Percentiles rank a stretch among this genome's conserved stretches.
phyloP scores from a whole-genome alignment of 106 monocot species.

The Acorus calamus region DNA sequence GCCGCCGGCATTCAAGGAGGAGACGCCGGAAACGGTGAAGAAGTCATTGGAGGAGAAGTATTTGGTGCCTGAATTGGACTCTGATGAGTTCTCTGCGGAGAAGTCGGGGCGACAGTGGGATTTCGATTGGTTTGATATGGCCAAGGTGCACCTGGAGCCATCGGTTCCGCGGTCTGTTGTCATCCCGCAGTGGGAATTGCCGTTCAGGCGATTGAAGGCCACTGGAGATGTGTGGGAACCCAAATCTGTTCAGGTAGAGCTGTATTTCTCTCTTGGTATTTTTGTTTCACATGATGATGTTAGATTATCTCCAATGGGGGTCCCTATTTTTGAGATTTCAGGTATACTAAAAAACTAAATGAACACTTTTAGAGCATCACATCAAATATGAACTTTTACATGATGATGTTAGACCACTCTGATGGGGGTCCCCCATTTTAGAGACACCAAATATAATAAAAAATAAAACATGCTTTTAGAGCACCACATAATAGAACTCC shows the following conservation, averaged over 20 bases:
- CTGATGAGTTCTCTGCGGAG: conserved; percentile 54
- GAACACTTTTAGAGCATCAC: no score
- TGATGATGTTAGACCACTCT: no score
- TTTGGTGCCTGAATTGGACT: conserved; percentile 55
- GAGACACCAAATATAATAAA: no score
- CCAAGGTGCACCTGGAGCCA: conserved; percentile 53
- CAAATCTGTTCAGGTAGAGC: conserved; percentile 20
- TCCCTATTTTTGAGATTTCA: background rate
- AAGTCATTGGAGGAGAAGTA: conserved; percentile 64
- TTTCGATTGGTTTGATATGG: conserved; percentile 77
- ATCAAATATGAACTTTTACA: no score
- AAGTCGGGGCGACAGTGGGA: conserved; percentile 68
- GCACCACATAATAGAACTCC: no score
- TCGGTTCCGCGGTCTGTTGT: conserved; percentile 45
- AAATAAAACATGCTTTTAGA: no score
- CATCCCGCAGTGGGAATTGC: conserved; percentile 65
- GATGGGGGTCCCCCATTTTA: no score
- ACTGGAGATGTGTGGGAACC: conserved; percentile 31
- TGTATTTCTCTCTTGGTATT: no score
- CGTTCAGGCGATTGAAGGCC: conserved; percentile 47
- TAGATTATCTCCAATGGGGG: background rate
- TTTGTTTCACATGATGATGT: no score
- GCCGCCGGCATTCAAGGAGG: conserved; percentile 78
- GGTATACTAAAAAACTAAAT: no score
- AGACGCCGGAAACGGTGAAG: conserved; percentile 51